A percentile compares a stretch with the other conserved stretches of the same genome.
phyloP scores from a whole-genome alignment of 2,329 filamentous ascomycete genomes.

The Neonectria punicea region DNA sequence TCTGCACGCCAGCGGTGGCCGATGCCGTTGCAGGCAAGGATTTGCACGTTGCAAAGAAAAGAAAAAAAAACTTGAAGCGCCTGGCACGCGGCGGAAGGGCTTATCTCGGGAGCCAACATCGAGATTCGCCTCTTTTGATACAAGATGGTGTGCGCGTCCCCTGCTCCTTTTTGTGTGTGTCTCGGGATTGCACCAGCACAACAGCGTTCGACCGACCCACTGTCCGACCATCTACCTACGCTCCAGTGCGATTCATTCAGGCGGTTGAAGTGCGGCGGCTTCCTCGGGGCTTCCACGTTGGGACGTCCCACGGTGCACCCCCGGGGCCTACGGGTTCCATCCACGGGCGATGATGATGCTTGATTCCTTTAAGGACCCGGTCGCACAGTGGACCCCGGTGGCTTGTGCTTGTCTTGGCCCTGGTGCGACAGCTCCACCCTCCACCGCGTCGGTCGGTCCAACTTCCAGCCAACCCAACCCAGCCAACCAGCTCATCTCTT shows the following conservation, averaged over 20 bases:
- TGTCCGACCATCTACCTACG: slow-evolving; percentile 23
- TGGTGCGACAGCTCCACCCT: slow-evolving; percentile 32
- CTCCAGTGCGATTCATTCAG: slow-evolving; percentile 4
- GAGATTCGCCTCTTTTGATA: slow-evolving; percentile 14
- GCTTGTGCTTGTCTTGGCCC: slow-evolving; percentile 38
- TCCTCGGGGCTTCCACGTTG: slow-evolving; percentile 41
- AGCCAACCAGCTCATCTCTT: not conserved
- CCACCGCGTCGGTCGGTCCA: slow-evolving; percentile 11
- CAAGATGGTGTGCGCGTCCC: slow-evolving; percentile 2
- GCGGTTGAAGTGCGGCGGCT: slow-evolving; percentile 23
- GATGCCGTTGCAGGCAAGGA: slow-evolving; percentile 27
- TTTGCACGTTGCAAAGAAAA: slow-evolving; percentile 14
- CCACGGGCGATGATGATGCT: slow-evolving; percentile 25
- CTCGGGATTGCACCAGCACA: slow-evolving; percentile 26
- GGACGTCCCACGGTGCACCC: slow-evolving; percentile 26
- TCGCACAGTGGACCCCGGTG: slow-evolving; percentile 26
- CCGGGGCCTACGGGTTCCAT: slow-evolving; percentile 25
- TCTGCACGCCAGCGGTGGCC: slow-evolving; percentile 22
- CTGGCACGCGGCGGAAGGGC: slow-evolving; percentile 12
- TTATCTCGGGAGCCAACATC: slow-evolving; percentile 14
- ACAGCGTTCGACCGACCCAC: slow-evolving; percentile 24
- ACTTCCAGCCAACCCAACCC: slow-evolving; percentile 18
- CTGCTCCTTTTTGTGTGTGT: slow-evolving; percentile 21
- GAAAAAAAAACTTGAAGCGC: not conserved
- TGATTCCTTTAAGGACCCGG: slow-evolving; percentile 21